These are phyloP conservation scores for Tremella fuciformis DNA, from an alignment of 768 basidiomycete genomes.

Conservation along the genomic window DNA sequence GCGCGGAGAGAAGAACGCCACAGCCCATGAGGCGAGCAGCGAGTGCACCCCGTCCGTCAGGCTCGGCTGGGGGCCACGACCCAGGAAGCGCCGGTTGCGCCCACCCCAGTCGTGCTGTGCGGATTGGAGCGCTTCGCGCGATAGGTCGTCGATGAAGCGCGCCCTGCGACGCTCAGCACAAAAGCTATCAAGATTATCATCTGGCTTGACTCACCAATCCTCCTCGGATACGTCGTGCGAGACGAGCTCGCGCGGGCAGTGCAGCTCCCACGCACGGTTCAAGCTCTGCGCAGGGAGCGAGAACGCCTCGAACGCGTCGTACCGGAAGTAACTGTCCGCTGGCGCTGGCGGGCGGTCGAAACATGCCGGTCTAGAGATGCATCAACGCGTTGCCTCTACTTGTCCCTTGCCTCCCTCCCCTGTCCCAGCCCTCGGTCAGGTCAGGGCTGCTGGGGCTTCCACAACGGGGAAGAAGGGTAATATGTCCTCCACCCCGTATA, in stretches of 20 bases:
- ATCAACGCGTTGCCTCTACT: slow-evolving; percentile 1
- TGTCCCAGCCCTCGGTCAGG: neutral
- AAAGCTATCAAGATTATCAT: no score
- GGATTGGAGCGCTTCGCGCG: slow-evolving; percentile 28
- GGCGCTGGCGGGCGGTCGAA: slow-evolving; percentile 42
- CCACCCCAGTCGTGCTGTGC: slow-evolving; percentile 22
- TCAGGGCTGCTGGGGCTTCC: slow-evolving; percentile 1
- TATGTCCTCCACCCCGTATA: slow-evolving; percentile 13
- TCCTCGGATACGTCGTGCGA: slow-evolving; percentile 39
- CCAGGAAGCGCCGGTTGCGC: neutral
- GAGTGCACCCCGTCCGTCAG: slow-evolving; percentile 39
- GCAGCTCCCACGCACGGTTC: slow-evolving; percentile 39
- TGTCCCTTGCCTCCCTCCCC: neutral
- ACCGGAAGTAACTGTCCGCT: slow-evolving; percentile 35
- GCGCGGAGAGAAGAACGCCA: slow-evolving; percentile 43
- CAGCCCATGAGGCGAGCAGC: slow-evolving; percentile 39
- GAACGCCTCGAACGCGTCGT: slow-evolving; percentile 41
- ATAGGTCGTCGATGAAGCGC: slow-evolving; percentile 39
- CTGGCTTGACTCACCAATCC: slow-evolving; percentile 47
- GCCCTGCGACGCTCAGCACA: slow-evolving; percentile 18
- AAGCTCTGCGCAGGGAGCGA: slow-evolving; percentile 29
- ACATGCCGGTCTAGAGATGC: slow-evolving; percentile 31
- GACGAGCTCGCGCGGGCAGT: slow-evolving; percentile 36
- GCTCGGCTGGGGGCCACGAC: slow-evolving; percentile 32
- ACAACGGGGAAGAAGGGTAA: slow-evolving; percentile 3